These are phyloP conservation scores for Whalleya microplaca DNA, from an alignment of 2,329 filamentous ascomycete species.

Conservation along the genomic window DNA sequence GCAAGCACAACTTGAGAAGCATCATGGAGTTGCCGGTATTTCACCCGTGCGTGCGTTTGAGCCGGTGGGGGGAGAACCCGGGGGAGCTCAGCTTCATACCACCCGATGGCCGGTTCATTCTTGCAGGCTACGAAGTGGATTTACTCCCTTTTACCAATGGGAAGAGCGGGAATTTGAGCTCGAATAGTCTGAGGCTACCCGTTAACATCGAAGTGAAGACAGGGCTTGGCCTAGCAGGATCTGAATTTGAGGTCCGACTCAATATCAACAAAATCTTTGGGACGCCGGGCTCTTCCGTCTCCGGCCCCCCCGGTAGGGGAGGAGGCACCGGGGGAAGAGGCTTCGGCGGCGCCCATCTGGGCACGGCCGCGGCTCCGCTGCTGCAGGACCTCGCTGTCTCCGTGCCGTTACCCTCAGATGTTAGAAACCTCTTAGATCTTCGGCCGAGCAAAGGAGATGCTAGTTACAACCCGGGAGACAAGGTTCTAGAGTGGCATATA, in stretches of 20 bases:
- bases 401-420: slow-evolving; percentile 76
- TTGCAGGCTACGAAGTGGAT: slow-evolving; percentile 94
- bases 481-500: slow-evolving; percentile 80
- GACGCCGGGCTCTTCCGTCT: slow-evolving; percentile 41
- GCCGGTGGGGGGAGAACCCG: slow-evolving; percentile 85
- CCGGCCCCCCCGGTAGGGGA: slow-evolving; percentile 47
- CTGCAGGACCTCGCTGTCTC: slow-evolving; percentile 79
- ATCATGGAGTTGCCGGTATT: slow-evolving; percentile 90
- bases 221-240: slow-evolving; percentile 71
- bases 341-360: slow-evolving; percentile 52
- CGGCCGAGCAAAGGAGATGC: slow-evolving; percentile 83
- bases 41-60: slow-evolving; percentile 89
- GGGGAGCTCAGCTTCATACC: slow-evolving; percentile 96
- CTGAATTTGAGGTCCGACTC: slow-evolving; percentile 87
- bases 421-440: slow-evolving; percentile 83
- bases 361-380: slow-evolving; percentile 60
- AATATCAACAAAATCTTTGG: slow-evolving; percentile 69
- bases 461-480: slow-evolving; percentile 74
- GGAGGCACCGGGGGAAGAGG: slow-evolving; percentile 44
- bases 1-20: slow-evolving; percentile 73
- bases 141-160: slow-evolving; percentile 72
- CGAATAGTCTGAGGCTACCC: slow-evolving; percentile 76
- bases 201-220: slow-evolving; percentile 82
- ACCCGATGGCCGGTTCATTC: slow-evolving; percentile 89
- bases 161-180: slow-evolving; percentile 56